Evolutionary conservation across 192 early-diverging fungal genomes (phyloP), one percentile per base, ranked within the genome.

Genomic region (Dimargaris verticillata): DNA sequence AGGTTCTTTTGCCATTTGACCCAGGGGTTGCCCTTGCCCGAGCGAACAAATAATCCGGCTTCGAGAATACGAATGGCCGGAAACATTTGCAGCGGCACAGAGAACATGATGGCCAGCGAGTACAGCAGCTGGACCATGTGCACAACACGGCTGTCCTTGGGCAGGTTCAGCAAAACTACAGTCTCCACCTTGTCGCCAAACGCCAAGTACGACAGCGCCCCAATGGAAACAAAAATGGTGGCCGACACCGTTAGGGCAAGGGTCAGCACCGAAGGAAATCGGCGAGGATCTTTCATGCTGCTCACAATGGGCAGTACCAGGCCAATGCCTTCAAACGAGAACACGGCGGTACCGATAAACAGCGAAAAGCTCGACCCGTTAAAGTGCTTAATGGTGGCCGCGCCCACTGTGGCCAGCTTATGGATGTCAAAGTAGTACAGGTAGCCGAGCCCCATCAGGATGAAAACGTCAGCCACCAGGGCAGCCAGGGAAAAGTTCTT

Each of bases 341-440:
- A 93, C 59, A 93, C 88, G 44, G 94, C 94, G 15, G 94, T 97
- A 57, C 94, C 94, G 46, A 97, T 84, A 64, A 95, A 92, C 48
- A 94, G 69, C 26, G 89, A 79, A 64, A 92, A 94, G 46, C 80
- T 79, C 59, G 83, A 75, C 49, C 75, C 65, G 71, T 97, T 97
- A 66, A 97, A 82, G 53, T 74, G 68, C 54, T 78, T 72, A 17
- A 95, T 75, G 42, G 90, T 78, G 10, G 83, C 82, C 28, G 84
- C 62, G 4, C 92, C 92, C 17, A 68, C 58, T 14, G 72, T 80
- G 44, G 76, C 60, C 28, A 97, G 68, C 4, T 74, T 75, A 62
- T 72, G 77, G 60, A 95, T 64, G 67, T 93, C 89, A 64, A 82
- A 86, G 61, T 82, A 78, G 64, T 93, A 85, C 60, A 97, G 71